Evolutionary conservation across 495 filamentous ascomycete species (phyloP).

Genomic region (Rhizodiscina lignyota): DNA sequence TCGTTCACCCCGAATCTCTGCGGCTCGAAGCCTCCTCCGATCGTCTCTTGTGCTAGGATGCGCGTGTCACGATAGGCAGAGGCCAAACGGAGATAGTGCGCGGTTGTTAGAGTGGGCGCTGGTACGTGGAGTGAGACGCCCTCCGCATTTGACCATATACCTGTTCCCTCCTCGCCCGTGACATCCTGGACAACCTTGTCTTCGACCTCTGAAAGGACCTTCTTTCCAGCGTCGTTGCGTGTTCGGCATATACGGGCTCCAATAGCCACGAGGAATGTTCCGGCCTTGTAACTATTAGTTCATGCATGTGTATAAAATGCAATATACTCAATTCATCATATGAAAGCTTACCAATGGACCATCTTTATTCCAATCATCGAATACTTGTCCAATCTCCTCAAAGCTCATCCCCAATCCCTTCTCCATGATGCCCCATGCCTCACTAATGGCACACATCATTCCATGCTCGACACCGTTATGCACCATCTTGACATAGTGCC

Average conservation of each 20-base stretch:
- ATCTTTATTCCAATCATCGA: constrained; percentile 40
- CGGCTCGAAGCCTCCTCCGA: constrained; percentile 7
- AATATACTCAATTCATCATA: not conserved
- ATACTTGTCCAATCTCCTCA: constrained; percentile 44
- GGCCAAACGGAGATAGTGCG: constrained; percentile 49
- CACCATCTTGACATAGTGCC: constrained; percentile 65
- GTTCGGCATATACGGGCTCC: constrained; percentile 44
- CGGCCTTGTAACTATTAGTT: constrained; percentile 4
- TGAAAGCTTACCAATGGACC: constrained; percentile 33
- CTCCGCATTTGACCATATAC: constrained; percentile 47
- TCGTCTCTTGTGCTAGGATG: constrained; percentile 17
- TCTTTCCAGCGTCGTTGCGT: constrained; percentile 23
- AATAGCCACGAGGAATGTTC: constrained; percentile 47
- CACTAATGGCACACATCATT: constrained; percentile 44
- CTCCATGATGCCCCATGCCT: constrained; percentile 50
- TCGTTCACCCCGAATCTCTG: constrained; percentile 23
- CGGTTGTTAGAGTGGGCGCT: constrained; percentile 45
- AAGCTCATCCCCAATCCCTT: constrained; percentile 40
- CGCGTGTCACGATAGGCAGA: constrained; percentile 45
- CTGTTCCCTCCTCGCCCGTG: constrained; percentile 51
- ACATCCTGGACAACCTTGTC: constrained; percentile 67
- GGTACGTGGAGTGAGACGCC: constrained; percentile 45
- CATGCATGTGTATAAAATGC: too few relatives aligned
- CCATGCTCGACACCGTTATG: constrained; percentile 67
- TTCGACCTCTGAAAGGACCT: constrained; percentile 46